A percentile compares a stretch with the other conserved stretches of the same genome.
Evolutionary conservation across 257 asterid species (phyloP).

Genomic region (Solanum megistacrolobum): DNA sequence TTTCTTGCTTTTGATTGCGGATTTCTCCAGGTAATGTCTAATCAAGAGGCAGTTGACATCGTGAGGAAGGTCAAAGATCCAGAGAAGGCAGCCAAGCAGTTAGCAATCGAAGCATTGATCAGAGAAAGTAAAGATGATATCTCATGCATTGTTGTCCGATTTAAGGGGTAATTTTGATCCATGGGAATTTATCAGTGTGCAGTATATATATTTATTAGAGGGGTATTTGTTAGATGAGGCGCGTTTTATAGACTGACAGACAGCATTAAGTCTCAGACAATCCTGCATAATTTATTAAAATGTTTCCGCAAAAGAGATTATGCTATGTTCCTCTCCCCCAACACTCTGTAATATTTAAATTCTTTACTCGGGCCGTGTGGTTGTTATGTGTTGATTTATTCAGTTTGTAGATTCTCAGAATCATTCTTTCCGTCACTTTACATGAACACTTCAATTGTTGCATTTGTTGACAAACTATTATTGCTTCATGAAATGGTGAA

Average conservation of each 20-base stretch:
- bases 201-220: constrained; percentile 23
- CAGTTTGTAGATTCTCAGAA: constrained; percentile 33
- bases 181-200: not conserved
- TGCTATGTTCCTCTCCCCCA: constrained; percentile 4
- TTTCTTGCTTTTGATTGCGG: not conserved
- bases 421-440: constrained; percentile 4
- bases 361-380: constrained; percentile 16
- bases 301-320: constrained; percentile 2
- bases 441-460: not conserved
- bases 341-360: constrained; percentile 9
- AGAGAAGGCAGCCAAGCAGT: constrained; percentile 75
- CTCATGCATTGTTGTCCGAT: constrained; percentile 80
- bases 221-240: constrained; percentile 4
- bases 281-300: not conserved
- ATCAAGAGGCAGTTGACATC: constrained; percentile 85
- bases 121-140: constrained; percentile 91
- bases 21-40: constrained; percentile 63
- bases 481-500: not conserved
- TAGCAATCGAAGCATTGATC: constrained; percentile 57
- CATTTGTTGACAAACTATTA: not conserved
- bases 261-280: constrained; percentile 11
- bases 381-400: constrained; percentile 36
- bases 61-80: constrained; percentile 71
- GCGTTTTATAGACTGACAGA: constrained; percentile 2
- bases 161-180: constrained; percentile 23